A percentile compares a stretch with the other conserved stretches of the same genome.
phyloP scores from a whole-genome alignment of 805 yeast genomes.

The Candida germanica region DNA sequence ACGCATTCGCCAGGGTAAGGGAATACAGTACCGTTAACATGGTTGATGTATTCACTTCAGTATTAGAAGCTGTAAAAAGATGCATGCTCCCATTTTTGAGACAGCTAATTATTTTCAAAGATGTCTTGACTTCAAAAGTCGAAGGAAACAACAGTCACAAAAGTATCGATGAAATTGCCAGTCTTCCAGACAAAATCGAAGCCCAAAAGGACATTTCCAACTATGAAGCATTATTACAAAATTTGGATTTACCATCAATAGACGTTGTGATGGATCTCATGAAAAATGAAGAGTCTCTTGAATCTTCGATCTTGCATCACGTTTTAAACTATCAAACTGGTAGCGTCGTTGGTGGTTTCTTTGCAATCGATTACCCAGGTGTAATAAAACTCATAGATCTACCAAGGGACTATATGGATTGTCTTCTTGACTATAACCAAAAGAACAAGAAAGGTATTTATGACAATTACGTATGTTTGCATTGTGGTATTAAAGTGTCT shows the following conservation, averaged over 20 bases:
- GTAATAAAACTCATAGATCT: conserved; percentile 50
- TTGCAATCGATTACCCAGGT: conserved; percentile 50
- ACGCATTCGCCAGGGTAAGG: not conserved
- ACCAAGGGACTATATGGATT: conserved; percentile 39
- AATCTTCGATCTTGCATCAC: conserved; percentile 20
- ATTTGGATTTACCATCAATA: conserved; percentile 23
- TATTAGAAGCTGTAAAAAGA: conserved; percentile 20
- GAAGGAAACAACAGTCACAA: conserved; percentile 24
- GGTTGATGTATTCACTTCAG: conserved; percentile 1
- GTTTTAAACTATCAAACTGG: conserved; percentile 25
- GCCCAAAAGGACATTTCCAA: conserved; percentile 17
- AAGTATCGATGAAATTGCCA: conserved; percentile 16
- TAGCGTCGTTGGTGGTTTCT: conserved; percentile 11
- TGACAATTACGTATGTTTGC: conserved; percentile 31
- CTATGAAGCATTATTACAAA: conserved; percentile 22
- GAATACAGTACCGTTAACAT: not conserved
- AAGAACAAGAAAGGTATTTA: conserved; percentile 14
- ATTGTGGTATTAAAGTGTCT: conserved; percentile 28
- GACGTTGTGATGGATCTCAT: conserved; percentile 16
- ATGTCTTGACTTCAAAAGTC: conserved; percentile 27
- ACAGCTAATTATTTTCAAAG: conserved; percentile 30
- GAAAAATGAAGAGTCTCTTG: conserved; percentile 16
- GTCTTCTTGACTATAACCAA: conserved; percentile 21
- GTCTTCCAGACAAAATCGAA: conserved; percentile 16
- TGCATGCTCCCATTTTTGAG: conserved; percentile 32